Evolutionary conservation across 768 basidiomycete genomes (phyloP).

Genomic region (Kwoniella shandongensis): DNA sequence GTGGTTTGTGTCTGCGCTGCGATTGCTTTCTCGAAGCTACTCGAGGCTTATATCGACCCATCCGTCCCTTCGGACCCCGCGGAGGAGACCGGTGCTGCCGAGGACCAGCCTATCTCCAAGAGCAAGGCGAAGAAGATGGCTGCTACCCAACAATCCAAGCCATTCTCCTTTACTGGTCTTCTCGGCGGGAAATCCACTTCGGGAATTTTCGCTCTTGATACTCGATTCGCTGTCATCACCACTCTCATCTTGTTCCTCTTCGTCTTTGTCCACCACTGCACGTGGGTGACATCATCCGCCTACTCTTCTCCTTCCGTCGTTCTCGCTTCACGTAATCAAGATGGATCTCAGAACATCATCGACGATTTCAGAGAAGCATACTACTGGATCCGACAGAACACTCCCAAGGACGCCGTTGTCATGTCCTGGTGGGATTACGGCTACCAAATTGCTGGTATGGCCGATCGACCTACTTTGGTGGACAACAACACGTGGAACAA

Average conservation of each 20-base stretch:
- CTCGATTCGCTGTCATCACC: constrained; percentile 70
- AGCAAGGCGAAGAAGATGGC: constrained; percentile 64
- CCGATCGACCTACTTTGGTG: constrained; percentile 89
- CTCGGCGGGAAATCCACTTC: constrained; percentile 19
- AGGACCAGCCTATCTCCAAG: constrained; percentile 56
- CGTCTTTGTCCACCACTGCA: constrained; percentile 94
- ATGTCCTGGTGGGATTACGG: constrained; percentile 99
- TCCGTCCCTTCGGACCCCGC: constrained; percentile 61
- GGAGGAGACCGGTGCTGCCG: constrained; percentile 26
- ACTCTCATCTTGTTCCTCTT: constrained; percentile 75
- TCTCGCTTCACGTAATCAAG: constrained; percentile 70
- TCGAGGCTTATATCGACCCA: constrained; percentile 89
- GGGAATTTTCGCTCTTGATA: constrained; percentile 84
- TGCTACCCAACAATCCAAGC: constrained; percentile 46
- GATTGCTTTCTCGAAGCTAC: constrained; percentile 79
- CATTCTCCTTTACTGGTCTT: constrained; percentile 52
- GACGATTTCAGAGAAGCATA: constrained; percentile 99
- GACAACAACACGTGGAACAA: constrained; percentile 99
- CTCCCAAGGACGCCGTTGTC: constrained; percentile 82
- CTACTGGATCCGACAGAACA: constrained; percentile 97
- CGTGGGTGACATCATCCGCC: constrained; percentile 89
- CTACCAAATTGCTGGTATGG: constrained; percentile 99
- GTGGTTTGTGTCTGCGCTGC: constrained; percentile 93
- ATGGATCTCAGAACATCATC: constrained; percentile 90
- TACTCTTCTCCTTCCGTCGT: constrained; percentile 99